Evolutionary conservation across 805 yeast genomes (phyloP), one percentile per base, ranked within the genome.

Genomic region (Diddensiella transvaalensis): DNA sequence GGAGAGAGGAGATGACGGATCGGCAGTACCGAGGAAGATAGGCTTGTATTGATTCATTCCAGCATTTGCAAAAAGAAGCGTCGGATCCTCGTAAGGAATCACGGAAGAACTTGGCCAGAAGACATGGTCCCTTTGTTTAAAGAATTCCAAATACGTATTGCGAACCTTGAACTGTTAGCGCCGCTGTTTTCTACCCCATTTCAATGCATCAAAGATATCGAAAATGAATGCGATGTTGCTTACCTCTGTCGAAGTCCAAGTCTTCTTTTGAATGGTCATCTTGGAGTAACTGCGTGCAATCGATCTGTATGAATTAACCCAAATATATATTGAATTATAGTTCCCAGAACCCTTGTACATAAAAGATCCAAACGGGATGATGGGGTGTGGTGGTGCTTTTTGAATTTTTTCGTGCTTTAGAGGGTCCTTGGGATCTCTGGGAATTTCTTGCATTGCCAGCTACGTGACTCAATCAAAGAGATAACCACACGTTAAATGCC

Each of bases 21-120:
- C 98, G 41, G 89, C 97, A 6, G 97, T 90, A 47, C 99, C 99
- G 63, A 90, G 75, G 68, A 93, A 93, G 59, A 93, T 93, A 11
- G 99, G 96, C 70, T 93, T 93, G 71, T 90, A 93, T 74, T 93
- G 99, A 73, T 93, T 93, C 99, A 93, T 93, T 71, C 98, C 99
- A 51, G 99, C 99, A 66, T 93, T 93, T 64, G 99, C 96, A 65
- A 93, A 93, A 54, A 93, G 74, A 53, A 93, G 77, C 22, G 98
- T 91, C 45, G 99, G 99, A 66, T 93, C 99, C 72, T 93, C 97
- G 67, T 85, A 95, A 46, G 99, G 99, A 52, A 93, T 83, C 23
- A 91, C 98, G 0, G 96, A 87, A 1, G 98, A 89, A 0, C 96
- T 85, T 19, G 96, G 88, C 41, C 93, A 90, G 66, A 78, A 89